These are phyloP conservation scores for Apium graveolens DNA, from an alignment of 129 eudicot genomes.

Conservation along the genomic window DNA sequence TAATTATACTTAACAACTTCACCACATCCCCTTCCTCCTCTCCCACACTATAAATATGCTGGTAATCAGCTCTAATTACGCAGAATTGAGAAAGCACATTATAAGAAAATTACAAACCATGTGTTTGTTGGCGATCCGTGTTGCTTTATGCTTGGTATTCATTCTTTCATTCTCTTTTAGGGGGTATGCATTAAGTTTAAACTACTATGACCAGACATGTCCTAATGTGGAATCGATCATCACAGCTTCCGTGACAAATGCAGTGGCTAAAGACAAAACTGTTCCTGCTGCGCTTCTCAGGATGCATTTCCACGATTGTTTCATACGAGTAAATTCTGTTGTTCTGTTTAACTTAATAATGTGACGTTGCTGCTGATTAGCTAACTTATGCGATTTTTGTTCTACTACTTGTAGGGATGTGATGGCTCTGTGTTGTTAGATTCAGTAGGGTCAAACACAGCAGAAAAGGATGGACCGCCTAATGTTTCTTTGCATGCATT, in stretches of 20 bases:
- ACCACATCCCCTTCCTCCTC: too few species aligned
- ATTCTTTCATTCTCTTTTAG: too few species aligned
- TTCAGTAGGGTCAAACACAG: conserved; percentile 39
- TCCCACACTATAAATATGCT: too few species aligned
- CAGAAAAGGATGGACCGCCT: conserved; percentile 77
- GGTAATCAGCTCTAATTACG: too few species aligned
- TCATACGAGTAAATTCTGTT: conserved; percentile 39
- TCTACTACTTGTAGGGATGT: conserved; percentile 43
- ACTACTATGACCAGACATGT: too few species aligned
- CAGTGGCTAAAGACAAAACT: conserved; percentile 41
- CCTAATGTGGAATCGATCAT: conserved; percentile 7
- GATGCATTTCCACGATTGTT: conserved; percentile 85
- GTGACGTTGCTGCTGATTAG: not conserved
- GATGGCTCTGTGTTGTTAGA: conserved; percentile 74
- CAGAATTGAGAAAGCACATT: too few species aligned
- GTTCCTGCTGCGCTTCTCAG: conserved; percentile 72
- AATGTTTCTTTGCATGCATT: conserved; percentile 65
- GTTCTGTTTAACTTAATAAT: not conserved
- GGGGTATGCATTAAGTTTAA: too few species aligned
- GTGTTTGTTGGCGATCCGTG: too few species aligned
- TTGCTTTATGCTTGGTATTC: too few species aligned
- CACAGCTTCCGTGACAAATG: conserved; percentile 40
- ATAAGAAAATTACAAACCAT: too few species aligned
- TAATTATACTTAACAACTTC: too few species aligned
- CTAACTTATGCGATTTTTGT: not conserved